Percentiles rank a stretch among this genome's conserved stretches.
Conservation (phyloP, 148 eudicot genomes). For the Limonium bicolor region DNA sequence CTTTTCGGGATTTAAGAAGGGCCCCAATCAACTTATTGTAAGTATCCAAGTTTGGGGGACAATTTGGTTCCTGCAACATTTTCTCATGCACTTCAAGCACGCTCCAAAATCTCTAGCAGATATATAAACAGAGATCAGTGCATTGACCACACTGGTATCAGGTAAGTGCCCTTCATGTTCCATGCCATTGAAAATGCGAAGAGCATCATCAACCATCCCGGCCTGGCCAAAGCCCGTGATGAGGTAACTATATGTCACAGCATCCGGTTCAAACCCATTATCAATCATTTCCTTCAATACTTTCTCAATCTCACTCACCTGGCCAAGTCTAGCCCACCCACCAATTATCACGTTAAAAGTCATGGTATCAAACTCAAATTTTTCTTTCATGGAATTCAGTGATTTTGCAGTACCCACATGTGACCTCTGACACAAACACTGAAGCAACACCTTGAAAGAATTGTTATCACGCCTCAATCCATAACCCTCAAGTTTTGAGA, state of each 20-base stretch:
- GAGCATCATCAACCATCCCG: conserved; percentile 52
- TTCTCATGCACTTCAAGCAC: conserved; percentile 39
- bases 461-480: conserved; percentile 39
- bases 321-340: conserved; percentile 72
- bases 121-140: conserved; percentile 53
- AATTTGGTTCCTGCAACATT: conserved; percentile 35
- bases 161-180: conserved; percentile 25
- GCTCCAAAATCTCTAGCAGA: conserved; percentile 38
- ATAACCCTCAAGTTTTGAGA: conserved; percentile 35
- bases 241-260: conserved; percentile 49
- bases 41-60: conserved; percentile 49
- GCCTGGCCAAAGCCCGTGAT: conserved; percentile 81
- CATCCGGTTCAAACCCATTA: conserved; percentile 51
- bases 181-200: conserved; percentile 42
- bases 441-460: conserved; percentile 46
- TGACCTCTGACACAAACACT: conserved; percentile 45
- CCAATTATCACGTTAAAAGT: conserved; percentile 50
- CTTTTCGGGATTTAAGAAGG: conserved; percentile 56
- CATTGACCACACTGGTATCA: conserved; percentile 51
- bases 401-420: conserved; percentile 49
- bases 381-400: conserved; percentile 43
- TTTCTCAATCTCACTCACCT: conserved; percentile 50
- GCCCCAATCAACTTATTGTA: conserved; percentile 33
- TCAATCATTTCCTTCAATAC: conserved; percentile 55
- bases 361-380: conserved; percentile 20